Evolutionary conservation across 2,329 filamentous ascomycete species (phyloP).

Genomic region (Nothophaeocryptopus gaeumannii): DNA sequence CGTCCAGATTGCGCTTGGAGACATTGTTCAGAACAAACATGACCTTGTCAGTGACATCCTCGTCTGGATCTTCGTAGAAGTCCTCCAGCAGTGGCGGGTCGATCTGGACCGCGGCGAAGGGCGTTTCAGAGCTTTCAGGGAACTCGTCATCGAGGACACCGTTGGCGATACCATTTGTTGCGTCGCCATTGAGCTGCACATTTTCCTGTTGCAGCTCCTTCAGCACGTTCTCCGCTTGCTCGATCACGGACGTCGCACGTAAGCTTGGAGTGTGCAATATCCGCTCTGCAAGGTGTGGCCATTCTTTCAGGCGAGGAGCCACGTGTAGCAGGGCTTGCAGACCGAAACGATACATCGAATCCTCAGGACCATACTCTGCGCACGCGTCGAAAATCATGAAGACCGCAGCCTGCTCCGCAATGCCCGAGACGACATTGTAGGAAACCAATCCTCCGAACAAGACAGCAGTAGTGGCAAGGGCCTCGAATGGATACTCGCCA

Average conservation of each 20-base stretch:
- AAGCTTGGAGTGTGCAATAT: slow-evolving; percentile 78
- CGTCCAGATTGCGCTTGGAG: slow-evolving; percentile 79
- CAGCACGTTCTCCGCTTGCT: slow-evolving; percentile 30
- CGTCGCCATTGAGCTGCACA: slow-evolving; percentile 30
- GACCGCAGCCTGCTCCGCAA: slow-evolving; percentile 89
- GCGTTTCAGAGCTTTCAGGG: slow-evolving; percentile 61
- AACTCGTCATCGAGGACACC: slow-evolving; percentile 65
- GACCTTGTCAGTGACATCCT: slow-evolving; percentile 85
- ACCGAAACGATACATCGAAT: slow-evolving; percentile 97
- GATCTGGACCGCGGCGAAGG: slow-evolving; percentile 75
- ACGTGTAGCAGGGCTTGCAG: slow-evolving; percentile 91
- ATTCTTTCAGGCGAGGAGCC: slow-evolving; percentile 77
- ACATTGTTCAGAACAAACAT: slow-evolving; percentile 97
- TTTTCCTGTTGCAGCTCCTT: slow-evolving; percentile 31
- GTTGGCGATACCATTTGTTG: slow-evolving; percentile 60
- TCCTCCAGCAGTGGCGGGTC: slow-evolving; percentile 64
- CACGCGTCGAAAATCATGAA: slow-evolving; percentile 98
- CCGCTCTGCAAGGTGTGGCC: slow-evolving; percentile 90
- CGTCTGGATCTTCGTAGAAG: slow-evolving; percentile 75
- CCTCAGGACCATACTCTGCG: slow-evolving; percentile 74
- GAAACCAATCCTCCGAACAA: slow-evolving; percentile 88
- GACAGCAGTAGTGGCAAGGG: slow-evolving; percentile 90
- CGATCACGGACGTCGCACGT: slow-evolving; percentile 65
- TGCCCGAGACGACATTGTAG: slow-evolving; percentile 82
- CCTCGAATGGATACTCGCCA: slow-evolving; percentile 91